Evolutionary conservation across 306 rosid species (phyloP), one percentile per base, ranked within the genome.

Genomic region (Rubus idaeus): DNA sequence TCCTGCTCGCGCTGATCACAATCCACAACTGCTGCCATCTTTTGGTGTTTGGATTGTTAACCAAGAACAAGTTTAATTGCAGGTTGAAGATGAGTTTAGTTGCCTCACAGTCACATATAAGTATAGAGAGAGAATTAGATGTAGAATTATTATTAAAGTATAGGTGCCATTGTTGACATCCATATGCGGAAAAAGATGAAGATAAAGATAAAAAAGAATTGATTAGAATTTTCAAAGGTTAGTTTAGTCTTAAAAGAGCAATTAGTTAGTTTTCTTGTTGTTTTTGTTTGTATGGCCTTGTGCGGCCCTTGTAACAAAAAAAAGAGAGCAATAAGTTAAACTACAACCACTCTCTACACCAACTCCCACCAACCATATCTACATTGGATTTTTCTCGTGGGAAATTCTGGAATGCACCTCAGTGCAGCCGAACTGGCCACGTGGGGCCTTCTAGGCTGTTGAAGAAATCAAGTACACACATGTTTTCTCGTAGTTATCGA

Each of bases 1-100:
- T 90, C 96, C 67, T 83, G 67, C 21, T 77, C 79, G 45, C 88
- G 83, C 61, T 37, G 46, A 5, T 87, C 91, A 74, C 62, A 79
- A 3, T 46, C 57, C 57, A 60, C 68, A 35, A 14, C 42, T 6
- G 49, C 55, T 30, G 17, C 45, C 77, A 74, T 60, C 16, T 17
- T 71, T 39, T 20, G 16, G 37, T 42, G 37, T 17, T 21, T 23
- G 16, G 30, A 56, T 21, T 21, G 75, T 52, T 11, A 39, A 40
- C 1, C 40, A 60, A 60, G 41, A 10, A 58, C 37, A 58, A 23
- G 64, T 58, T 10, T n/a, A n/a, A n/a, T n/a, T 20, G 64, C 64
- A 58, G 2, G 37, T 23, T 13, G 41, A 60, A 60, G 18, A 60
- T 60, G 65, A 23, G 8, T 26, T 10, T 5, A 14, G 66, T 14